Conservation (phyloP, 1,284 basidiomycete species). For the Cryptococcus sp. region DNA sequence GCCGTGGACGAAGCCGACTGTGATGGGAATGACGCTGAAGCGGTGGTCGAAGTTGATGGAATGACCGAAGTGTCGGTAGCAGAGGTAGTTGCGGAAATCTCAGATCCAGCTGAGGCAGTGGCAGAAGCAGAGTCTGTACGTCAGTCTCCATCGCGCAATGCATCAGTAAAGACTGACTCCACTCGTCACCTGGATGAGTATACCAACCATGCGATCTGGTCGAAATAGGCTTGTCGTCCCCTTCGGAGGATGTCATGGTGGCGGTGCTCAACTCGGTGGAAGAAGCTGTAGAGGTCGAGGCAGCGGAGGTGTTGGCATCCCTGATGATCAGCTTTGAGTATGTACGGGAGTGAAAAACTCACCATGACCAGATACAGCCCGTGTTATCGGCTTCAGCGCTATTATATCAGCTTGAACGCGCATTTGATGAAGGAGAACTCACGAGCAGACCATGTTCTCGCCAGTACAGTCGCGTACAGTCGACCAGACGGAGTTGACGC, state of each 20-base stretch:
- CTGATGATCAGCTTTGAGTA: background rate
- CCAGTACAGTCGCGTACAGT: slow-evolving; percentile 31
- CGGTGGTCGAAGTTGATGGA: background rate
- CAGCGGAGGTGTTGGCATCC: no score
- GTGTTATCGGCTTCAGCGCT: slow-evolving; percentile 22
- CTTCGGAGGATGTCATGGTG: background rate
- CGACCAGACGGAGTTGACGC: slow-evolving; percentile 14
- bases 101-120: background rate
- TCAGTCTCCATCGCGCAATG: background rate
- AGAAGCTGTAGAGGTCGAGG: slow-evolving; percentile 4
- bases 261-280: background rate
- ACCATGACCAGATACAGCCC: slow-evolving; percentile 39
- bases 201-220: background rate
- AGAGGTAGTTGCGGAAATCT: background rate
- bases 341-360: background rate
- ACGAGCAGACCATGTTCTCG: slow-evolving; percentile 35
- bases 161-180: no score
- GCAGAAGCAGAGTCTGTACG: background rate
- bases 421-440: slow-evolving; percentile 8
- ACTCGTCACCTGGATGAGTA: no score
- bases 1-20: background rate
- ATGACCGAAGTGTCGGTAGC: background rate
- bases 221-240: background rate
- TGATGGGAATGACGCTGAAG: background rate
- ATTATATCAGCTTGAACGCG: background rate